Base-by-base conservation (phyloP, 805 yeast genomes). In the Saccharomyces paradoxus region DNA sequence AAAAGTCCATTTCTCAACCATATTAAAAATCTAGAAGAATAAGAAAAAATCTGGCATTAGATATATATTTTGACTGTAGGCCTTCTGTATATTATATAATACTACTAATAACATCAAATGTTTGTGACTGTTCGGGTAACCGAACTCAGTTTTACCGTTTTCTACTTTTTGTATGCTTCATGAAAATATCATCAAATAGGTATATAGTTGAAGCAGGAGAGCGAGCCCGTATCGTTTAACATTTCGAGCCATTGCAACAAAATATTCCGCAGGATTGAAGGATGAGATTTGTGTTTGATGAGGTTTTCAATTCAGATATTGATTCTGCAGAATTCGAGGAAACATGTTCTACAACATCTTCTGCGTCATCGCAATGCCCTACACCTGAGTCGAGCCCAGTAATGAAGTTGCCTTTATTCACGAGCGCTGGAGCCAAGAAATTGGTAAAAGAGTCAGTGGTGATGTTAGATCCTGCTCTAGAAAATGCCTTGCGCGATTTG, bases 381-480 rank as follows among this genome's bases (percentile, higher is more conserved):
- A 22, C 14, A 27, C 30, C 17, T 28, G 29, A 9, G 28, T 13
- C 9, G 49, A 29, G 49, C 50, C 47, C 46, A 50, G 21, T 28
- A 41, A 28, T 24, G 51, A 46, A 13, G 53, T 41, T n/a, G 21
- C 32, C 27, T 44, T 8, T 6, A 48, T 37, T n/a, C 29, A 31
- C 21, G 13, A 8, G 13, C 5, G 17, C 2, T 17, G 12, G 24
- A 1, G 12, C 44, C 2, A 17, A 37, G 10, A 13, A 32, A 32
- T 32, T 32, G 41, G 17, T 14, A 14, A 13, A 32, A 4, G 24
- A 37, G 13, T 17, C 22, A 10, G 24, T 37, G 8, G 52, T 52
- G 24, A 46, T 27, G 22, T 41, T 61, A 32, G 63, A 63, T 48
- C 53, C 60, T 10, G 60, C 57, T 46, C 28, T 62, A 49, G 53